Conservation (phyloP, 805 yeast species). For the Spathaspora passalidarum region DNA sequence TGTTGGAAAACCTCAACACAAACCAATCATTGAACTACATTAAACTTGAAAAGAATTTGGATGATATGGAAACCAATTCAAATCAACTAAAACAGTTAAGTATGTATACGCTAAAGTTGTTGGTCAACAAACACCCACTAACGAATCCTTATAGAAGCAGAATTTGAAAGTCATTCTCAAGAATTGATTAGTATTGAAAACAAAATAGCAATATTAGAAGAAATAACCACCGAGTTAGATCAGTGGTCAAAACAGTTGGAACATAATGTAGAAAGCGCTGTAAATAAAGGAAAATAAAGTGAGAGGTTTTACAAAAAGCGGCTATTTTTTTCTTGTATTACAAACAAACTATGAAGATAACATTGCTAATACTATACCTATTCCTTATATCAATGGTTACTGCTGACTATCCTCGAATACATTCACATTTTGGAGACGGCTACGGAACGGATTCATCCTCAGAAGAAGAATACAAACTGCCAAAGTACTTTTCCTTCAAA, state of each 20-base stretch:
- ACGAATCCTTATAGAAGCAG: conserved; percentile 17
- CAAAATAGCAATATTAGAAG: conserved; percentile 40
- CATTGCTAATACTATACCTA: neutral
- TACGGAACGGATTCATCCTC: neutral
- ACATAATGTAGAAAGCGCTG: conserved; percentile 25
- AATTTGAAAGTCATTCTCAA: conserved; percentile 20
- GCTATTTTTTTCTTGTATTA: neutral
- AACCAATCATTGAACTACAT: conserved; percentile 52
- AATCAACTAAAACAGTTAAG: conserved; percentile 23
- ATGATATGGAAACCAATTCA: conserved; percentile 42
- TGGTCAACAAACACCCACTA: conserved; percentile 4
- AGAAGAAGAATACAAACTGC: neutral
- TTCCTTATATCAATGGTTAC: neutral
- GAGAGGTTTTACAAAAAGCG: neutral
- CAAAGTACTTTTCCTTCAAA: conserved; percentile 1
- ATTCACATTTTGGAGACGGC: neutral
- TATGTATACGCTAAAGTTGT: conserved; percentile 14
- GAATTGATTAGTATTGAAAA: conserved; percentile 27
- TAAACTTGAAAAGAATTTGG: conserved; percentile 37
- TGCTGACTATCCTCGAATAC: neutral
- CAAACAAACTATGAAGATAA: neutral
- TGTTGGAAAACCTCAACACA: conserved; percentile 56
- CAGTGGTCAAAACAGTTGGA: conserved; percentile 58
- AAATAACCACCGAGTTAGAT: conserved; percentile 54
- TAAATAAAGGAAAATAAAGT: neutral